A percentile compares a stretch with the other conserved stretches of the same genome.
Conservation (phyloP, 257 asterid genomes). For the Nicotiana knightiana region DNA sequence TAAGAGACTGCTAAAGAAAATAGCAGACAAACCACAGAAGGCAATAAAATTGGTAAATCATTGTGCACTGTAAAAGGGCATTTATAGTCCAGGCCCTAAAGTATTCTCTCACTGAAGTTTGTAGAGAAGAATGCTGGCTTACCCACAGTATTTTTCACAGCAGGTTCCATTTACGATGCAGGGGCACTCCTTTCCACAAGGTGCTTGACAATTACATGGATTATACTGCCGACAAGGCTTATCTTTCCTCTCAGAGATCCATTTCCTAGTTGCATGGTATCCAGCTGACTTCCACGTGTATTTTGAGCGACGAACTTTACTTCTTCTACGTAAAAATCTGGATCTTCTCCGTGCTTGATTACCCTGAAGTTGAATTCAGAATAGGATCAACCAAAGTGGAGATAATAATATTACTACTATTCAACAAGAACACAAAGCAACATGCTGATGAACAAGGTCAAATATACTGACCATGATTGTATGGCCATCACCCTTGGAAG, state of each 20-base stretch:
- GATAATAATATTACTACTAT: neutral
- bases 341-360: slow-evolving; percentile 82
- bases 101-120: neutral
- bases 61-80: neutral
- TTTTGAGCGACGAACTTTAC: slow-evolving; percentile 88
- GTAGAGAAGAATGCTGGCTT: slow-evolving; percentile 20
- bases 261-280: slow-evolving; percentile 72
- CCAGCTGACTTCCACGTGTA: slow-evolving; percentile 95
- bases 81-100: neutral
- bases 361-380: slow-evolving; percentile 41
- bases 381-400: neutral
- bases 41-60: neutral
- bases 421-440: neutral
- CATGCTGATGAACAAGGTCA: slow-evolving; percentile 7
- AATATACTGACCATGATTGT: slow-evolving; percentile 51
- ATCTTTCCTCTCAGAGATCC: slow-evolving; percentile 86
- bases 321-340: slow-evolving; percentile 77
- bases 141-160: slow-evolving; percentile 99
- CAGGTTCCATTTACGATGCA: slow-evolving; percentile 81
- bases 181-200: slow-evolving; percentile 88
- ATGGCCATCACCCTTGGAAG: slow-evolving; percentile 58
- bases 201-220: slow-evolving; percentile 89
- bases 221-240: slow-evolving; percentile 88
- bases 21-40: neutral
- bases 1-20: neutral